phyloP scores from a whole-genome alignment of 768 basidiomycete species.

The Thelephora ganbajun region DNA sequence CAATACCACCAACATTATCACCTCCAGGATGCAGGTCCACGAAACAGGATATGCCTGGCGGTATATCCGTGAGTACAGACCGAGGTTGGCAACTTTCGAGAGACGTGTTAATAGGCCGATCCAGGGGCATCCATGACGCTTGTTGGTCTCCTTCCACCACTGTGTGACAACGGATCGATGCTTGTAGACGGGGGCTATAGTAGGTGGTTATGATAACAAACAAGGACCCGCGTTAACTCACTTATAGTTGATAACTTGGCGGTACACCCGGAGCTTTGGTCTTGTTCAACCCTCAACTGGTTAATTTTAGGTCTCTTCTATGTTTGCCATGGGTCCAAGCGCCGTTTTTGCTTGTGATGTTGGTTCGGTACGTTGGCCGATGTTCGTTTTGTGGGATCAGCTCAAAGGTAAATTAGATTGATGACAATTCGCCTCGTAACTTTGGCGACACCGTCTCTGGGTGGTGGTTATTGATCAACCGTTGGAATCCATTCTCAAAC shows the following conservation, averaged over 20 bases:
- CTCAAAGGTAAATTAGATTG: conserved; percentile 33
- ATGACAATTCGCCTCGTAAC: conserved; percentile 89
- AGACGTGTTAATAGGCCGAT: neutral
- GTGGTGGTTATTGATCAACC: conserved; percentile 88
- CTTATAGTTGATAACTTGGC: conserved; percentile 75
- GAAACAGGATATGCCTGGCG: conserved; percentile 99
- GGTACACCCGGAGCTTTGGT: conserved; percentile 24
- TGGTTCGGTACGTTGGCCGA: conserved; percentile 46
- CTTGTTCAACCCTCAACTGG: neutral
- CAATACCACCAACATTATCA: conserved; percentile 94
- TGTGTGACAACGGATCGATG: conserved; percentile 90
- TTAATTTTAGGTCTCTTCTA: conserved; percentile 57
- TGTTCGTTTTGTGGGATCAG: neutral
- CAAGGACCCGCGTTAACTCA: neutral
- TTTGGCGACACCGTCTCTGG: conserved; percentile 94
- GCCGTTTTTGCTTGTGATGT: conserved; percentile 91
- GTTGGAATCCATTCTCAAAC: conserved; percentile 85
- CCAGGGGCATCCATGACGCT: conserved; percentile 93
- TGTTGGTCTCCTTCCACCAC: conserved; percentile 85
- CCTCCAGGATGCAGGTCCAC: conserved; percentile 93
- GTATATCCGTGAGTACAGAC: conserved; percentile 51
- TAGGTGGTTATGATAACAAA: conserved; percentile 21
- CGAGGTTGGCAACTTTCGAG: neutral
- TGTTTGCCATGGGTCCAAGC: conserved; percentile 85
- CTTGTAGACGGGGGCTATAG: conserved; percentile 84